A percentile compares a stretch with the other conserved stretches of the same genome.
Evolutionary conservation across 208 protist genomes (phyloP).

Genomic region (Trypanosomatidae sp.): DNA sequence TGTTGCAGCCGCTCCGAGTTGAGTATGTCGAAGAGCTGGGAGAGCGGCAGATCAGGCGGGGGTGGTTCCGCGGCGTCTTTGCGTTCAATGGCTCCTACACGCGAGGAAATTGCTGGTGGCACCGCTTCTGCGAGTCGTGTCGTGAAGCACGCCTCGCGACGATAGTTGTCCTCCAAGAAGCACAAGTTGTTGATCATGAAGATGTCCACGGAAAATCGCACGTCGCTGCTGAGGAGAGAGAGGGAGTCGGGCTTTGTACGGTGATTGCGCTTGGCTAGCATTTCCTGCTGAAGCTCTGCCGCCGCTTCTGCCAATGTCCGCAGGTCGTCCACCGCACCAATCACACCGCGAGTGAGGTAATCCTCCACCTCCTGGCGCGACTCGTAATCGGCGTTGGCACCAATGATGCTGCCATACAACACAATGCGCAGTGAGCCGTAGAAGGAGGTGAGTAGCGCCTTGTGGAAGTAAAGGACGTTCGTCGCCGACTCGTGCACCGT

Average conservation of each 20-base stretch:
- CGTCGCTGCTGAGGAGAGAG: constrained; percentile 24
- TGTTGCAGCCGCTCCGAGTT: constrained; percentile 48
- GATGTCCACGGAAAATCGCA: constrained; percentile 43
- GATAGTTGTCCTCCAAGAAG: constrained; percentile 75
- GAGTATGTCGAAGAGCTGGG: constrained; percentile 48
- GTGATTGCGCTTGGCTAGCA: constrained; percentile 18
- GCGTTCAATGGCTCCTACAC: not conserved
- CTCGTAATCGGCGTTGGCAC: constrained; percentile 41
- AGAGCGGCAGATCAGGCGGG: constrained; percentile 32
- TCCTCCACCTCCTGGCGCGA: constrained; percentile 60
- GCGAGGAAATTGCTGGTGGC: not conserved
- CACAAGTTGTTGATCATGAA: constrained; percentile 85
- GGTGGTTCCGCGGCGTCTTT: constrained; percentile 18
- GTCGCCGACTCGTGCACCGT: constrained; percentile 76
- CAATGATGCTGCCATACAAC: constrained; percentile 53
- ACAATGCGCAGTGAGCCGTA: constrained; percentile 77
- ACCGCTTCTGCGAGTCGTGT: constrained; percentile 20
- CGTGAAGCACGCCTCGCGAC: constrained; percentile 65
- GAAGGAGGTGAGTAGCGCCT: constrained; percentile 72
- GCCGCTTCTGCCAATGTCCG: constrained; percentile 58
- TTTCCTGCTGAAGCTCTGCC: constrained; percentile 50
- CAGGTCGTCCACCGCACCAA: constrained; percentile 66
- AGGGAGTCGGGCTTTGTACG: constrained; percentile 26
- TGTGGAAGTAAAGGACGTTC: constrained; percentile 82
- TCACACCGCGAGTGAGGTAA: constrained; percentile 61